Evolutionary conservation across 495 filamentous ascomycete species (phyloP).

Genomic region (Penicillium coprophilum): DNA sequence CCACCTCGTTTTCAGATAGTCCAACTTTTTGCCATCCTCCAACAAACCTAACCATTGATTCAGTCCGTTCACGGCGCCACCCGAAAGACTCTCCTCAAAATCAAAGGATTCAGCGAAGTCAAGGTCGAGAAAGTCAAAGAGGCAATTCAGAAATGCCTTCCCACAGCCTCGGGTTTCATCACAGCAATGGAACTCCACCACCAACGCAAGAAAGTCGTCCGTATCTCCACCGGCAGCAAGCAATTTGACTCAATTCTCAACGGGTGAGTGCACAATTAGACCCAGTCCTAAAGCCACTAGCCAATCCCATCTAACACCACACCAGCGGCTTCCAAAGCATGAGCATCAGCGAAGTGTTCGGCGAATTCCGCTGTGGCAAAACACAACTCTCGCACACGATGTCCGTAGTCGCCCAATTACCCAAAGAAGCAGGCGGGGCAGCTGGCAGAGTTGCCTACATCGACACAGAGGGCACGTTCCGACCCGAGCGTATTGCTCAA

Average conservation of each 20-base stretch:
- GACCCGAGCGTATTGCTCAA: slow-evolving; percentile 69
- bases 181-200: slow-evolving; percentile 71
- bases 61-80: slow-evolving; percentile 68
- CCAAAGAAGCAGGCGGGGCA: slow-evolving; percentile 66
- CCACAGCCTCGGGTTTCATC: slow-evolving; percentile 67
- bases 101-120: slow-evolving; percentile 78
- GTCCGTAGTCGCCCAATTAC: slow-evolving; percentile 62
- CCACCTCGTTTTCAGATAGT: background rate
- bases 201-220: slow-evolving; percentile 65
- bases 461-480: slow-evolving; percentile 78
- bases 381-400: slow-evolving; percentile 69
- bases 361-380: slow-evolving; percentile 79
- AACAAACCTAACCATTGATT: background rate
- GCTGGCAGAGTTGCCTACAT: slow-evolving; percentile 81
- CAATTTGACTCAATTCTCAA: slow-evolving; percentile 71
- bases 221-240: slow-evolving; percentile 74
- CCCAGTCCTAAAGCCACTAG: background rate
- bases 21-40: slow-evolving; percentile 7
- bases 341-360: slow-evolving; percentile 73
- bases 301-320: background rate
- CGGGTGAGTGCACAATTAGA: slow-evolving; percentile 45
- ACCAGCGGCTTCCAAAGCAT: slow-evolving; percentile 73
- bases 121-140: slow-evolving; percentile 85
- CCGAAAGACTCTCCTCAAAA: slow-evolving; percentile 64
- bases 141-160: slow-evolving; percentile 68